Conservation (phyloP, 495 filamentous ascomycete genomes). For the Rhypophila decipiens region DNA sequence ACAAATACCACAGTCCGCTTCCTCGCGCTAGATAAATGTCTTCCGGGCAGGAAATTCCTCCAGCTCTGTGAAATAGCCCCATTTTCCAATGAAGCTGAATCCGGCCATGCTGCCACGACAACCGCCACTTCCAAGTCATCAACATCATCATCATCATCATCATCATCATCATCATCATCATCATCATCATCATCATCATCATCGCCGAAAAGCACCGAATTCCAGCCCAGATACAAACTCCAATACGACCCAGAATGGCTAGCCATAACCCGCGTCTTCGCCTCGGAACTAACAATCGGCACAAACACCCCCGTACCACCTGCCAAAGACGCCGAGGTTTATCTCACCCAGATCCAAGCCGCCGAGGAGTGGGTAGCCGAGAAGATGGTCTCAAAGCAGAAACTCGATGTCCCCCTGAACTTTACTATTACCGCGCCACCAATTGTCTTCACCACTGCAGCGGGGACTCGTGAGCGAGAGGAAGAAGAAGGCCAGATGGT, state of each 20-base stretch:
- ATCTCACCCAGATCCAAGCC: conserved; percentile 54
- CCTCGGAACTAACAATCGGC: conserved; percentile 52
- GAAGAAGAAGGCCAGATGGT: conserved; percentile 7
- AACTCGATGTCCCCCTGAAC: conserved; percentile 63
- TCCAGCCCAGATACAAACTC: conserved; percentile 38
- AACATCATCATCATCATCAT: neutral
- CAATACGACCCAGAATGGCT: conserved; percentile 93
- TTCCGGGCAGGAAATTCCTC: too few species aligned
- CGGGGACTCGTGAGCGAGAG: too few species aligned
- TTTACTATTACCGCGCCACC: conserved; percentile 71
- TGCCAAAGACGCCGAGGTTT: conserved; percentile 58
- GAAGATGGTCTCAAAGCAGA: conserved; percentile 54
- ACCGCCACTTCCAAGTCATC: conserved; percentile 17
- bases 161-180: neutral
- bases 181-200: neutral
- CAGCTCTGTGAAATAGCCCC: too few species aligned
- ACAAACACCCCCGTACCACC: conserved; percentile 39
- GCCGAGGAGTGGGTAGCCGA: conserved; percentile 72
- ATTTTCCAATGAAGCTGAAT: conserved; percentile 39
- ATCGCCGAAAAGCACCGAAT: too few species aligned
- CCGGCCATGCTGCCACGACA: conserved; percentile 61
- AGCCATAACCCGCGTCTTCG: conserved; percentile 79
- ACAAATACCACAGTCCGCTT: conserved; percentile 15
- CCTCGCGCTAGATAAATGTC: too few species aligned
- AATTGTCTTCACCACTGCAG: conserved; percentile 41